Evolutionary conservation across 148 eudicot genomes (phyloP).

Genomic region (Pouteria glomerata): DNA sequence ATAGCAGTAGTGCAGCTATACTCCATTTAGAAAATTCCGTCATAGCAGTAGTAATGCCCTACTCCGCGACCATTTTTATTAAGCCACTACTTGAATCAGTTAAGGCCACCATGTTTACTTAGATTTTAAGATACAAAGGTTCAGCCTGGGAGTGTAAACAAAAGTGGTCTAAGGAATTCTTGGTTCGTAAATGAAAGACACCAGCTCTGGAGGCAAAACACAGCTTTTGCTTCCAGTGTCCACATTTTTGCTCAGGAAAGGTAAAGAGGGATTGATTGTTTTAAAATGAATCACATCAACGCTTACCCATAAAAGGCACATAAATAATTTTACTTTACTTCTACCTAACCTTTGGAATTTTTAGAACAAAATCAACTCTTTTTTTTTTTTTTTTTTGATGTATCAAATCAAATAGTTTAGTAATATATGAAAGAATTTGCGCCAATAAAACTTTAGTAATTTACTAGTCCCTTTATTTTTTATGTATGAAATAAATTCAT

Average conservation of each 20-base stretch:
- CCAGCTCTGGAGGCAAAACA: neutral
- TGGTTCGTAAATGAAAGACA: neutral
- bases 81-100: too few relatives aligned
- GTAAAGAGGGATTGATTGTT: neutral
- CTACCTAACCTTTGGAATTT: neutral
- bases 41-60: neutral
- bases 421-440: too few relatives aligned
- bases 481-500: too few relatives aligned
- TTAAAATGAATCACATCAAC: neutral
- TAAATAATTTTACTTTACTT: neutral
- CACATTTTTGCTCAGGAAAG: neutral
- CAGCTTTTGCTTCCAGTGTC: neutral
- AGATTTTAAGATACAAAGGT: neutral
- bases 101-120: neutral
- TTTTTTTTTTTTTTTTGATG: too few relatives aligned
- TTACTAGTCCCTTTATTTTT: too few relatives aligned
- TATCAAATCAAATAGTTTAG: too few relatives aligned
- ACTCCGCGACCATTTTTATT: neutral
- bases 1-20: neutral
- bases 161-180: too few relatives aligned
- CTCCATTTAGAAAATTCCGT: neutral
- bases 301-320: neutral
- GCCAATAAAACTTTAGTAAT: too few relatives aligned
- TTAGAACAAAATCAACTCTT: neutral
- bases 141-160: neutral